Evolutionary conservation across 495 filamentous ascomycete genomes (phyloP).

Genomic region (Neurospora sp.): DNA sequence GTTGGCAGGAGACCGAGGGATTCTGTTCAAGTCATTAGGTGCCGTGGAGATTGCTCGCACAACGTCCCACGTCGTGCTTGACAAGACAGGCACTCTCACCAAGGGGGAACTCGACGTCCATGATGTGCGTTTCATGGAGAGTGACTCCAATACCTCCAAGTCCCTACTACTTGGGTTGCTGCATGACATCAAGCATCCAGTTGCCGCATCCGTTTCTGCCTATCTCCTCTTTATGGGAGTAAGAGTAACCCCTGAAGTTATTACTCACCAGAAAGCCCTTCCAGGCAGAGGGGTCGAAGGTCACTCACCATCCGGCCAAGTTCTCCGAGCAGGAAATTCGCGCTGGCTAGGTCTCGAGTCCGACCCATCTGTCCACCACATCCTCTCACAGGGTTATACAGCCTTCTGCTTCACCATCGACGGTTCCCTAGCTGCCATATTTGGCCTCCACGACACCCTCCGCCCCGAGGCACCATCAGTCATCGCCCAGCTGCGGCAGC

Average conservation of each 20-base stretch:
- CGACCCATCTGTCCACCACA: slow-evolving; percentile 29
- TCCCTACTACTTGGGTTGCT: slow-evolving; percentile 29
- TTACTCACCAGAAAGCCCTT: slow-evolving; percentile 37
- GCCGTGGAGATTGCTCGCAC: slow-evolving; percentile 55
- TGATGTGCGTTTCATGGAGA: slow-evolving; percentile 23
- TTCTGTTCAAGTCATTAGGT: slow-evolving; percentile 60
- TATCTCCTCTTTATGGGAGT: slow-evolving; percentile 34
- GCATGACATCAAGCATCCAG: slow-evolving; percentile 51
- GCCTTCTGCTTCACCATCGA: slow-evolving; percentile 54
- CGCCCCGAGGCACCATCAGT: slow-evolving; percentile 44
- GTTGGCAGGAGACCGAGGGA: slow-evolving; percentile 53
- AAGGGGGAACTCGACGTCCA: slow-evolving; percentile 46
- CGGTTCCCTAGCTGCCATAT: slow-evolving; percentile 41
- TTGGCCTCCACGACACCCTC: slow-evolving; percentile 48
- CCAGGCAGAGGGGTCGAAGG: slow-evolving; percentile 38
- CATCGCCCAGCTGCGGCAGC: slow-evolving; percentile 40
- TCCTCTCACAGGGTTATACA: slow-evolving; percentile 42
- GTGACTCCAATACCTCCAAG: slow-evolving; percentile 2
- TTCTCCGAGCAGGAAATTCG: slow-evolving; percentile 51
- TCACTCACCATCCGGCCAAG: neutral
- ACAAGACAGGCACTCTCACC: slow-evolving; percentile 77
- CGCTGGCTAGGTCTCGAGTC: slow-evolving; percentile 44
- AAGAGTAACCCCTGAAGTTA: slow-evolving; percentile 15
- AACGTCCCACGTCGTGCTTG: slow-evolving; percentile 62
- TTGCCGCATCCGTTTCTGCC: slow-evolving; percentile 49